Evolutionary conservation across 202 grass and related monocot species (phyloP), one percentile per base, ranked within the genome.

Genomic region (Setaria italica): DNA sequence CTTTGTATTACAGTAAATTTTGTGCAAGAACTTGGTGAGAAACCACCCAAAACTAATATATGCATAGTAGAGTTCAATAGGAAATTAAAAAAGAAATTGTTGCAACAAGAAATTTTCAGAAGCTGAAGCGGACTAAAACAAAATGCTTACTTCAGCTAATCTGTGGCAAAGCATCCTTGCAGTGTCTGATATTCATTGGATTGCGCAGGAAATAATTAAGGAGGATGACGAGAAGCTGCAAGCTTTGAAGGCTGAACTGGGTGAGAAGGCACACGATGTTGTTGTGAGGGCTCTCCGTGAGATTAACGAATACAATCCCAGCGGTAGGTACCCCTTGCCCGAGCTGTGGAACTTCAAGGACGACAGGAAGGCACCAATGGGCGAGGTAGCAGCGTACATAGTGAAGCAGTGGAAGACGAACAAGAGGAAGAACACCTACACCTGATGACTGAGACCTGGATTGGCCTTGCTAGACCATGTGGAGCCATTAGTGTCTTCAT

Each of bases 321-420:
- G 73, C 2, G 88, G 84, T 5, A 82, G 74, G 60, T 90, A 83
- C 19, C 67, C 80, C 5, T 6, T 75, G 34, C 74, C 79, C 2
- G 84, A 84, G 80, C 67, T 87, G 74, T 90, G 88, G 88, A 79
- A 90, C 84, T 83, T 79, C 4, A 90, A 66, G 58, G 80, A 90
- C 6, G 8, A 87, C 59, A 30, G 41, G 20, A 87, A 17, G 73
- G 88, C 84, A 2, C 11, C 74, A 30, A 53, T 90, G n/a, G 30
- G 32, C 1, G 88, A 90, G 67, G 71, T 29, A 57, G 49, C 37
- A 17, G 32, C 11, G 0, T 82, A 86, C 79, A 14, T 83, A 32
- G 25, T 89, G 78, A 76, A 77, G 77, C 83, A 70, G 78, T 89
- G 88, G 88, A 89, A 53, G 78, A 6, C 25, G 2, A 59, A 54